Evolutionary conservation across 495 filamentous ascomycete genomes (phyloP).

Genomic region (Lepraria neglecta): DNA sequence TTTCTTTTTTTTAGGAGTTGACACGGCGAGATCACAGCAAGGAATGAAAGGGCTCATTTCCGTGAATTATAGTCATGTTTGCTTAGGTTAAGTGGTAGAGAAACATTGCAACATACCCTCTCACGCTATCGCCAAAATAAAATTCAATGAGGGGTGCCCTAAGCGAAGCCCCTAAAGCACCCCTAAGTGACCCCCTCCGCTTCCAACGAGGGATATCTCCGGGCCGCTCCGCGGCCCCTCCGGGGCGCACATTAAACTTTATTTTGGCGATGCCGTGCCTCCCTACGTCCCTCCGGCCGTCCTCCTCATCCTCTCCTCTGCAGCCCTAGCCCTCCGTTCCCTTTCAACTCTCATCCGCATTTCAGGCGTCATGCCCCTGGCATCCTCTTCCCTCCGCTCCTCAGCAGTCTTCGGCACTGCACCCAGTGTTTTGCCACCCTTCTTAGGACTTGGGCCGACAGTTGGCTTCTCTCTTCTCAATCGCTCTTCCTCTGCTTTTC

Average conservation of each 20-base stretch:
- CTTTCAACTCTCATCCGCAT: conserved; percentile 73
- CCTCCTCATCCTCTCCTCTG: conserved; percentile 73
- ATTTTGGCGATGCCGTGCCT: no score
- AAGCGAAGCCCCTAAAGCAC: no score
- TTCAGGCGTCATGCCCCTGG: conserved; percentile 75
- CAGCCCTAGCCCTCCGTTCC: conserved; percentile 74
- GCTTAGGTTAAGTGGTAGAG: no score
- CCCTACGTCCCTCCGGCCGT: conserved; percentile 36
- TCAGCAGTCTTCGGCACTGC: conserved; percentile 58
- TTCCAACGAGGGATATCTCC: neutral
- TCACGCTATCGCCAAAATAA: no score
- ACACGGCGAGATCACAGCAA: no score
- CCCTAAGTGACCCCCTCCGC: no score
- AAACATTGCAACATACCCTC: no score
- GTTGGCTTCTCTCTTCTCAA: conserved; percentile 47
- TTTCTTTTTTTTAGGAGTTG: neutral
- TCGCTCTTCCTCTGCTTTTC: conserved; percentile 57
- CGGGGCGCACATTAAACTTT: neutral
- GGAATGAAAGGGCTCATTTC: no score
- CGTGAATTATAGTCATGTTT: no score
- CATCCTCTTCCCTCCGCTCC: conserved; percentile 75
- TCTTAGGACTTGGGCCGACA: conserved; percentile 40
- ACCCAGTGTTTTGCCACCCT: conserved; percentile 46
- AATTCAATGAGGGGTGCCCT: no score
- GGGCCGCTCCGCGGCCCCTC: neutral